These are phyloP conservation scores for Phlyctochytrium arcticum DNA, from an alignment of 192 early-diverging fungal genomes.

Conservation along the genomic window DNA sequence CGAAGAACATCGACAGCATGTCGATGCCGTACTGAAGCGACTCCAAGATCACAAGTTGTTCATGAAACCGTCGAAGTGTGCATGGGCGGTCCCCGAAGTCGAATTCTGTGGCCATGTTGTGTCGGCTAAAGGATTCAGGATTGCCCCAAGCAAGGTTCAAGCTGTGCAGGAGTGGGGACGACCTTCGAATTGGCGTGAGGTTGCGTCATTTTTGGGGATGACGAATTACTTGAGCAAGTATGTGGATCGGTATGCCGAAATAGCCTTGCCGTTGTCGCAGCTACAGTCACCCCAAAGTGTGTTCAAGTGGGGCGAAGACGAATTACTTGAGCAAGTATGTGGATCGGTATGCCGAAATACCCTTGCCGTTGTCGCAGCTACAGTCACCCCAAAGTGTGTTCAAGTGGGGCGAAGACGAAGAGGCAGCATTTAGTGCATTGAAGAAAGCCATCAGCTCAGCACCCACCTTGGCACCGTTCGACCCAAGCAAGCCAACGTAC, in stretches of 20 bases:
- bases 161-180: slow-evolving; percentile 22
- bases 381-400: too few species aligned
- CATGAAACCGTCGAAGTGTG: slow-evolving; percentile 39
- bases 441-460: background rate
- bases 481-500: too few species aligned
- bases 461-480: background rate
- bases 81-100: slow-evolving; percentile 21
- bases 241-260: slow-evolving; percentile 8
- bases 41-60: slow-evolving; percentile 27
- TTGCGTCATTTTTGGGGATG: slow-evolving; percentile 4
- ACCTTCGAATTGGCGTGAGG: background rate
- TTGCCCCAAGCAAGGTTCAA: slow-evolving; percentile 24
- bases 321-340: too few species aligned
- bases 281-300: background rate
- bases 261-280: slow-evolving; percentile 1
- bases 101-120: slow-evolving; percentile 38
- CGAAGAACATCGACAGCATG: too few species aligned
- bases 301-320: background rate
- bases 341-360: too few species aligned
- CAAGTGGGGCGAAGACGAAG: too few species aligned
- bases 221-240: too few species aligned
- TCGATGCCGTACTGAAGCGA: slow-evolving; percentile 18
- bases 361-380: too few species aligned
- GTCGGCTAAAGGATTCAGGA: slow-evolving; percentile 26
- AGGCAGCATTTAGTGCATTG: background rate